These are phyloP conservation scores for Penicillium sp. DNA, from an alignment of 2,329 filamentous ascomycete genomes.

Conservation along the genomic window DNA sequence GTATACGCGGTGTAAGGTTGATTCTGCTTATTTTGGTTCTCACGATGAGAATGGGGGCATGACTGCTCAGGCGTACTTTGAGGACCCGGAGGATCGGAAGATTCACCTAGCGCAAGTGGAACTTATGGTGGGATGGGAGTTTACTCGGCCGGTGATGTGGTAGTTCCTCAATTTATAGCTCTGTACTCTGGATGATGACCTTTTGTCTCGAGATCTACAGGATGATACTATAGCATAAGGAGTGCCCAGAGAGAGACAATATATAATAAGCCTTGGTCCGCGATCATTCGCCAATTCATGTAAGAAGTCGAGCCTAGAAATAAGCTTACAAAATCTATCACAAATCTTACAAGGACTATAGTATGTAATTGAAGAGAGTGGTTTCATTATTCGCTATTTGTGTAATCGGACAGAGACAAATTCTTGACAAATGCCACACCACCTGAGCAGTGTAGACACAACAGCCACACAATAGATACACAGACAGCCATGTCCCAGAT, in stretches of 20 bases:
- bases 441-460: neutral
- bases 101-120: conserved; percentile 6
- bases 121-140: conserved; percentile 6
- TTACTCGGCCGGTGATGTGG: neutral
- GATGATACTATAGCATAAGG: neutral
- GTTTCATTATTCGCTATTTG: conserved; percentile 9
- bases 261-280: neutral
- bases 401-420: neutral
- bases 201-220: neutral
- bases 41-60: neutral
- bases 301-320: neutral
- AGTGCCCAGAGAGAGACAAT: neutral
- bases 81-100: conserved; percentile 3
- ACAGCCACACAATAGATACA: conserved; percentile 8
- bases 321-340: neutral
- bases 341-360: neutral
- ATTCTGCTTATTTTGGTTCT: conserved; percentile 8
- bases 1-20: conserved; percentile 14
- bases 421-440: conserved; percentile 1
- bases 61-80: conserved; percentile 4
- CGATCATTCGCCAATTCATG: neutral
- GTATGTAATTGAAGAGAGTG: neutral
- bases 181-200: neutral
- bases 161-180: neutral
- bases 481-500: conserved; percentile 3